These are phyloP conservation scores for Botrytis porri DNA, from an alignment of 2,329 filamentous ascomycete species.

Conservation along the genomic window DNA sequence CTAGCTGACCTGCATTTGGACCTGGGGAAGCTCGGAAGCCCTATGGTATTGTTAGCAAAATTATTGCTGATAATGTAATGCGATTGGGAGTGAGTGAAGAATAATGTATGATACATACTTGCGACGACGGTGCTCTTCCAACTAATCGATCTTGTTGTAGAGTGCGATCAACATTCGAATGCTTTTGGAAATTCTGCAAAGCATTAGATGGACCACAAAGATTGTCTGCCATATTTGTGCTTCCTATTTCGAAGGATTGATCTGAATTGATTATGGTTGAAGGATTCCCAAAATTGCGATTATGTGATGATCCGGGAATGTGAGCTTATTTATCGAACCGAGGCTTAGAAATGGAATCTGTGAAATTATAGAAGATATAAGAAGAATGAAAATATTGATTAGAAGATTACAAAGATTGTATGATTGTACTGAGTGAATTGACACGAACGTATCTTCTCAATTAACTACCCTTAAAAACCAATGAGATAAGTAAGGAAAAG, in stretches of 20 bases:
- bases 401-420: background rate
- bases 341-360: constrained; percentile 5
- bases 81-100: background rate
- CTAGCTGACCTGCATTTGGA: constrained; percentile 52
- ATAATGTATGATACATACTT: constrained; percentile 44
- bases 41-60: constrained; percentile 41
- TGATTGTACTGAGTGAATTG: background rate
- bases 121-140: constrained; percentile 50
- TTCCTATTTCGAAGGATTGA: background rate
- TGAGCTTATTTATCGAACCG: background rate
- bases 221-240: constrained; percentile 56
- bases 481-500: background rate
- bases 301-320: constrained; percentile 3
- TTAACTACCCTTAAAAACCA: background rate
- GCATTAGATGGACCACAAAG: constrained; percentile 71
- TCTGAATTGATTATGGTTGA: background rate
- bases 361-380: background rate
- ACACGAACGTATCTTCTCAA: background rate
- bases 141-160: constrained; percentile 67
- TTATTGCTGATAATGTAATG: constrained; percentile 3
- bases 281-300: background rate
- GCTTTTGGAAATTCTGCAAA: constrained; percentile 69
- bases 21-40: constrained; percentile 58
- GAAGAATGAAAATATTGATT: background rate
- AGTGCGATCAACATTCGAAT: constrained; percentile 62